phyloP scores from a whole-genome alignment of 2,329 filamentous ascomycete species.

The Lecanicillium sp. region DNA sequence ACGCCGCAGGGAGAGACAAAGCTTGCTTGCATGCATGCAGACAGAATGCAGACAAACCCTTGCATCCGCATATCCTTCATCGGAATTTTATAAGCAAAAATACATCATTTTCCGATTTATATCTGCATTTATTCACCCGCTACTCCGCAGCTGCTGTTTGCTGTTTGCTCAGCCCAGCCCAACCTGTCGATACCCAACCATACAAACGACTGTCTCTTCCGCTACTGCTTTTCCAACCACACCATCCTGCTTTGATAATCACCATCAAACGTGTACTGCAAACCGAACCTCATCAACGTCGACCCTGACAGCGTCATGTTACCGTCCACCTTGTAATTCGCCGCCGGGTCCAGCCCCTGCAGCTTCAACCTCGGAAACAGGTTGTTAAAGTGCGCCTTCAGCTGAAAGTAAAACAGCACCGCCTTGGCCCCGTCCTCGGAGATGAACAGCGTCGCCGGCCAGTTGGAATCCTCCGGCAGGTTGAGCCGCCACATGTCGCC shows the following conservation, averaged over 20 bases:
- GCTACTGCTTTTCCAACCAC: constrained; percentile 39
- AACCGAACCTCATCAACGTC: constrained; percentile 56
- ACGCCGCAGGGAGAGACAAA: not conserved
- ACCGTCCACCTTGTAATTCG: constrained; percentile 48
- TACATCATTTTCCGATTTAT: too few species aligned
- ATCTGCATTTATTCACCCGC: not conserved
- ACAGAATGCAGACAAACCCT: too few species aligned
- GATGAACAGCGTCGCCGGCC: constrained; percentile 56
- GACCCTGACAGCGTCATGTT: constrained; percentile 48
- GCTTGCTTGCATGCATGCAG: not conserved
- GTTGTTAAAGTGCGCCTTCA: constrained; percentile 47
- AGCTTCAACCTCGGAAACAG: constrained; percentile 46
- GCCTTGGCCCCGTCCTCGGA: constrained; percentile 43
- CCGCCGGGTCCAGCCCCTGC: constrained; percentile 49
- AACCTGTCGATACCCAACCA: not conserved
- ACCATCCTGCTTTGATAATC: constrained; percentile 55
- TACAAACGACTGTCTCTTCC: not conserved
- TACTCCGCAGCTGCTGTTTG: too few species aligned
- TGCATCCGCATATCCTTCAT: too few species aligned
- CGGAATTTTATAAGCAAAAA: too few species aligned
- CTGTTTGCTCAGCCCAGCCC: not conserved
- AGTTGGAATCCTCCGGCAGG: constrained; percentile 53
- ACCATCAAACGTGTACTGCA: constrained; percentile 45
- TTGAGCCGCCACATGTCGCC: constrained; percentile 56
- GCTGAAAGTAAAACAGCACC: constrained; percentile 56